These are phyloP conservation scores for Talaromyces sp. DNA, from an alignment of 2,329 filamentous ascomycete species.

Conservation along the genomic window DNA sequence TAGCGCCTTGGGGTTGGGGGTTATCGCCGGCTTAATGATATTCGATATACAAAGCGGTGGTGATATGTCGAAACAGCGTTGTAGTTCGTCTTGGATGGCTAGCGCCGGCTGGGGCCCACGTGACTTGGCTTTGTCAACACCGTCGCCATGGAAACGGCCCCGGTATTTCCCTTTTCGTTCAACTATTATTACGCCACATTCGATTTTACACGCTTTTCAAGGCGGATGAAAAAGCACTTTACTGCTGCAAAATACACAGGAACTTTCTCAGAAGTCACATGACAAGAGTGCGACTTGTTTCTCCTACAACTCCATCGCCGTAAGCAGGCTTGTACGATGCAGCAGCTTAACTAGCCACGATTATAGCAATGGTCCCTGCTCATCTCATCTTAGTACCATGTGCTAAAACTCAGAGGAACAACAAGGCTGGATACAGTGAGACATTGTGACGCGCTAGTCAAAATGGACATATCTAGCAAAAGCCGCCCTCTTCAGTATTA, in stretches of 20 bases:
- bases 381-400: background rate
- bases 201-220: background rate
- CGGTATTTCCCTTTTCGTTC: background rate
- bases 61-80: slow-evolving; percentile 4
- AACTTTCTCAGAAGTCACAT: background rate
- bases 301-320: too few relatives aligned
- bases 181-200: background rate
- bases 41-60: background rate
- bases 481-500: background rate
- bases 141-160: slow-evolving; percentile 8
- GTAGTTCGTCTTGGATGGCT: slow-evolving; percentile 4
- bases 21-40: slow-evolving; percentile 7
- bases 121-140: slow-evolving; percentile 5
- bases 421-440: background rate
- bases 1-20: slow-evolving; percentile 1
- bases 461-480: background rate
- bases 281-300: background rate
- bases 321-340: too few relatives aligned
- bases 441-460: background rate
- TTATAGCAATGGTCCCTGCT: background rate
- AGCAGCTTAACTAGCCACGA: too few relatives aligned
- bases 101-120: slow-evolving; percentile 7
- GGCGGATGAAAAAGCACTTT: background rate
- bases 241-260: too few relatives aligned
- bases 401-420: background rate